Evolutionary conservation across 495 filamentous ascomycete species (phyloP).

Genomic region (Neurospora sp.): DNA sequence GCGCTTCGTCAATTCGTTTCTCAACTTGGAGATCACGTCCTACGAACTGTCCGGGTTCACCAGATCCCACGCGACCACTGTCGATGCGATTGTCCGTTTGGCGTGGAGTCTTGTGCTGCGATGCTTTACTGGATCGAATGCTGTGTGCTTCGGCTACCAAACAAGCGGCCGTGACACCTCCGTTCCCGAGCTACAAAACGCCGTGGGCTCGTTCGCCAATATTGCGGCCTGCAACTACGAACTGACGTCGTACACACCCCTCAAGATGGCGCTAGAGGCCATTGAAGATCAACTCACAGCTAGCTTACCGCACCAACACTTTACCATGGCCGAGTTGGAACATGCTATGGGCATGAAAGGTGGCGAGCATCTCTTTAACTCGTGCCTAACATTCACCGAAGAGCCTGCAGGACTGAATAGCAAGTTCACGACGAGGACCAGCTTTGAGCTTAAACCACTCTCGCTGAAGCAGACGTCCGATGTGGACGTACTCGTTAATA

Average conservation of each 20-base stretch:
- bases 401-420: constrained; percentile 27
- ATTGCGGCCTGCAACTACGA: constrained; percentile 26
- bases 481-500: constrained; percentile 31
- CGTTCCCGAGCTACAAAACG: constrained; percentile 23
- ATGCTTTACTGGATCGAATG: constrained; percentile 30
- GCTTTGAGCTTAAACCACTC: constrained; percentile 25
- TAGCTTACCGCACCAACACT: constrained; percentile 31
- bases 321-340: constrained; percentile 31
- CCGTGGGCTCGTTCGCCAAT: constrained; percentile 36
- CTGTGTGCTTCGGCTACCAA: constrained; percentile 35
- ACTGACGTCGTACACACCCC: constrained; percentile 18
- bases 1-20: constrained; percentile 22
- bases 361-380: constrained; percentile 33
- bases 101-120: constrained; percentile 37
- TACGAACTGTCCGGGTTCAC: constrained; percentile 28
- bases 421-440: constrained; percentile 25
- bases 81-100: constrained; percentile 32
- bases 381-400: constrained; percentile 35
- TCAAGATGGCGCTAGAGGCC: constrained; percentile 22
- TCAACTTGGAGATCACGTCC: constrained; percentile 28
- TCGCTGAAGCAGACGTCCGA: constrained; percentile 35
- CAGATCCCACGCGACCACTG: constrained; percentile 19
- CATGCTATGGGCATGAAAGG: constrained; percentile 34
- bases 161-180: constrained; percentile 32
- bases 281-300: constrained; percentile 25